phyloP scores from a whole-genome alignment of 140 eudicot genomes.

The Erigeron philadelphicus region DNA sequence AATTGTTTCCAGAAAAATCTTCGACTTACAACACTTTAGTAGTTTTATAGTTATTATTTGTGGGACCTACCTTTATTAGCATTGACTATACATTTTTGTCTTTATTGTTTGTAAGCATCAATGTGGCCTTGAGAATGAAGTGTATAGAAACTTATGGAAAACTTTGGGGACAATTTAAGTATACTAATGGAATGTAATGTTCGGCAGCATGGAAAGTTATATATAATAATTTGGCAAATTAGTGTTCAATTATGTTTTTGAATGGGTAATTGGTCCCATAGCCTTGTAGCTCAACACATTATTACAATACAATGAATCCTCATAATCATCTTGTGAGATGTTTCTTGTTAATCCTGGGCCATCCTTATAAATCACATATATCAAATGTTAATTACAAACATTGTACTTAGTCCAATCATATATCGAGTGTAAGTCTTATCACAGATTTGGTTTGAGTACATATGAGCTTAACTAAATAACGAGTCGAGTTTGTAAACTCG shows the following conservation, averaged over 20 bases:
- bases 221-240: conserved; percentile 1
- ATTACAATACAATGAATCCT: conserved; percentile 10
- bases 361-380: not conserved
- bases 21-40: too few species aligned
- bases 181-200: conserved; percentile 16
- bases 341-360: not conserved
- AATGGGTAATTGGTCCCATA: conserved; percentile 23
- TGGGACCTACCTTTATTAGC: too few species aligned
- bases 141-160: conserved; percentile 3
- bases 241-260: conserved; percentile 16
- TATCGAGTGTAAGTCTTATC: too few species aligned
- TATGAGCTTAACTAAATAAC: too few species aligned
- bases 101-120: not conserved
- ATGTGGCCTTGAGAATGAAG: not conserved
- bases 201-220: not conserved
- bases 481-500: too few species aligned
- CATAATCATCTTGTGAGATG: not conserved
- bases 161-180: conserved; percentile 9
- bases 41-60: too few species aligned
- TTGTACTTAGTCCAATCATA: conserved; percentile 15
- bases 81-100: not conserved
- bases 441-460: too few species aligned
- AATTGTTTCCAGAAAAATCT: too few species aligned
- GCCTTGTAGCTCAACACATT: conserved; percentile 6
- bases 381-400: conserved; percentile 10